A percentile compares a stretch with the other conserved stretches of the same genome.
Conservation (phyloP, 345 rosid genomes). For the Adansonia digitata region DNA sequence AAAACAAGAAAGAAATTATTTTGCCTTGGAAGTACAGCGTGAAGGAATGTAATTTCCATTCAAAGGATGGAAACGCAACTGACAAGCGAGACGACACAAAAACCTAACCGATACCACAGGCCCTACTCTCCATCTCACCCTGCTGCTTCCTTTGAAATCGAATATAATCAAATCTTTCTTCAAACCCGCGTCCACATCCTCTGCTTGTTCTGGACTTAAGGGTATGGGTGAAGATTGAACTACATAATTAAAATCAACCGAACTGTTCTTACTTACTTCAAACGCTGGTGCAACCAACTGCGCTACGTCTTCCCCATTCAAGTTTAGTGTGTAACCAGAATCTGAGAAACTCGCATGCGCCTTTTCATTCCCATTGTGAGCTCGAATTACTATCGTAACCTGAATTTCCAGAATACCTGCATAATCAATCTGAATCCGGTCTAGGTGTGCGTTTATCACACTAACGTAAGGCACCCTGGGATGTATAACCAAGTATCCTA, state of each 20-base stretch:
- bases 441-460: constrained; percentile 52
- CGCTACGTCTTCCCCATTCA: constrained; percentile 45
- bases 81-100: constrained; percentile 48
- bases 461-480: constrained; percentile 72
- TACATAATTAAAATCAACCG: constrained; percentile 33
- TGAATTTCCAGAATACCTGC: constrained; percentile 57
- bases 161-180: constrained; percentile 49
- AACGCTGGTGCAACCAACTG: constrained; percentile 37
- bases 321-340: constrained; percentile 34
- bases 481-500: constrained; percentile 66
- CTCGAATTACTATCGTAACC: constrained; percentile 41
- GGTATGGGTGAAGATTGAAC: constrained; percentile 65
- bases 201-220: constrained; percentile 37
- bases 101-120: constrained; percentile 57
- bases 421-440: constrained; percentile 34
- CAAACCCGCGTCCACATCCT: constrained; percentile 32
- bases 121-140: constrained; percentile 68
- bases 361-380: constrained; percentile 61
- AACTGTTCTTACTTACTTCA: constrained; percentile 54
- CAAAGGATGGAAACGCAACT: constrained; percentile 49
- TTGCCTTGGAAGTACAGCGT: constrained; percentile 58
- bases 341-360: constrained; percentile 61
- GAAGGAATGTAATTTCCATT: constrained; percentile 36
- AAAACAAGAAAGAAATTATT: constrained; percentile 23
- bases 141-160: constrained; percentile 57